Percentiles rank a stretch among this genome's conserved stretches.
phyloP scores from a whole-genome alignment of 2,329 filamentous ascomycete species.

The Phoma sp. region DNA sequence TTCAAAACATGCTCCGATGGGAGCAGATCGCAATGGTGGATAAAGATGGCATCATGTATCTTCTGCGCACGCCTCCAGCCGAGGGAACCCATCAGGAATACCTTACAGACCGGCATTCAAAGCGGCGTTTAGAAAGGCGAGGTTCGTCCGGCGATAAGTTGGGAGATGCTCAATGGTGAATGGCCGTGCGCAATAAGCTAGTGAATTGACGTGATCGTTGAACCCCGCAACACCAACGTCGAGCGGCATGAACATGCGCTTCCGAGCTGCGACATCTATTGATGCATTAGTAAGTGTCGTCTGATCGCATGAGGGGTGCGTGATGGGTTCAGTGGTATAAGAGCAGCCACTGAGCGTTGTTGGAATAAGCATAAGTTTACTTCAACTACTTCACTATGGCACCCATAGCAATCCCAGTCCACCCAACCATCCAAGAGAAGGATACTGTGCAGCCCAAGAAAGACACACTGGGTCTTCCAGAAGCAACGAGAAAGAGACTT shows the following conservation, averaged over 20 bases:
- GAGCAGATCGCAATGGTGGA: slow-evolving; percentile 24
- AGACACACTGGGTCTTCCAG: slow-evolving; percentile 69
- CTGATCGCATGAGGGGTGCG: slow-evolving; percentile 12
- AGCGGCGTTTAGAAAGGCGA: slow-evolving; percentile 1
- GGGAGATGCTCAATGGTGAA: slow-evolving; percentile 27
- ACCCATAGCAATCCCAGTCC: slow-evolving; percentile 63
- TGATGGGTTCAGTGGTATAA: slow-evolving; percentile 22
- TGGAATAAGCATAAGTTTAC: slow-evolving; percentile 1
- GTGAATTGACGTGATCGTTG: slow-evolving; percentile 42
- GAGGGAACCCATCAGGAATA: not conserved
- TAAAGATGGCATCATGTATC: slow-evolving; percentile 32
- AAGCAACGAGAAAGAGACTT: slow-evolving; percentile 63
- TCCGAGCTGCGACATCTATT: slow-evolving; percentile 11
- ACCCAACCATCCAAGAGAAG: slow-evolving; percentile 60
- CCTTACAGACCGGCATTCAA: not conserved
- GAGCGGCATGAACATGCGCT: slow-evolving; percentile 9
- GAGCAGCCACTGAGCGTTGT: not conserved
- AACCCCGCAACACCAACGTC: slow-evolving; percentile 44
- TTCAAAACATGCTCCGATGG: not conserved
- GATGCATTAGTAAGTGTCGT: slow-evolving; percentile 25
- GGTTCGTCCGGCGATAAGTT: slow-evolving; percentile 29
- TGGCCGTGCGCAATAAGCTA: slow-evolving; percentile 41
- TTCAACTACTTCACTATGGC: slow-evolving; percentile 53
- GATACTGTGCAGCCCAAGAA: slow-evolving; percentile 70
- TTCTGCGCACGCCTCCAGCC: not conserved